phyloP scores from a whole-genome alignment of 2,329 filamentous ascomycete genomes.

The Akanthomyces lecanii region DNA sequence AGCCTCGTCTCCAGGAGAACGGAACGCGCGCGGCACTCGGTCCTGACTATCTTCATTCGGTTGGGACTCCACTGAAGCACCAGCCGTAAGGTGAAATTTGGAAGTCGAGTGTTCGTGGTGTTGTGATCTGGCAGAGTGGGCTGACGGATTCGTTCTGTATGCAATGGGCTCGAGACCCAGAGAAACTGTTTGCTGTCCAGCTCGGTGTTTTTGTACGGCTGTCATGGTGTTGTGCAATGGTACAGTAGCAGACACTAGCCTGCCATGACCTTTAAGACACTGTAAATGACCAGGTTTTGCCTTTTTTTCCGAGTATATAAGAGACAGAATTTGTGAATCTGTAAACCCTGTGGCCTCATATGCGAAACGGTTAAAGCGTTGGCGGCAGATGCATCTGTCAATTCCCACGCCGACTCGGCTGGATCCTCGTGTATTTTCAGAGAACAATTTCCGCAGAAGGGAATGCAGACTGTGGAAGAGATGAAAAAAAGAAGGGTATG shows the following conservation, averaged over 20 bases:
- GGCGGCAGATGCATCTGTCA: background rate
- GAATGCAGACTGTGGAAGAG: background rate
- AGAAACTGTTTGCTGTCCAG: conserved; percentile 6
- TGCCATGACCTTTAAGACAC: background rate
- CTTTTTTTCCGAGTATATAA: background rate
- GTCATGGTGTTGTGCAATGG: conserved; percentile 13
- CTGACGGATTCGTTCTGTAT: background rate
- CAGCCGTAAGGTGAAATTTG: background rate
- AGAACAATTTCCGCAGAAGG: no score
- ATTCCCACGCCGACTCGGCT: no score
- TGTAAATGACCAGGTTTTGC: background rate
- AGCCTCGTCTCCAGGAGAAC: background rate
- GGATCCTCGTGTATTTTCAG: background rate
- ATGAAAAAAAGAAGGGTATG: background rate
- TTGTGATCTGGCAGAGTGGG: background rate
- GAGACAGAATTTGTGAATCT: background rate
- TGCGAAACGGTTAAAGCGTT: background rate
- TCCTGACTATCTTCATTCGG: background rate
- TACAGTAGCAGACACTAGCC: background rate
- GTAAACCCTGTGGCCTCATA: background rate
- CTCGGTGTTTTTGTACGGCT: conserved; percentile 12
- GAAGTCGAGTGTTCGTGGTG: background rate
- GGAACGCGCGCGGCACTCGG: conserved; percentile 9
- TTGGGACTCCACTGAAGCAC: background rate
- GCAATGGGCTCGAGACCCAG: background rate